Conservation (phyloP, 441 rosid species). For the Hura crepitans region DNA sequence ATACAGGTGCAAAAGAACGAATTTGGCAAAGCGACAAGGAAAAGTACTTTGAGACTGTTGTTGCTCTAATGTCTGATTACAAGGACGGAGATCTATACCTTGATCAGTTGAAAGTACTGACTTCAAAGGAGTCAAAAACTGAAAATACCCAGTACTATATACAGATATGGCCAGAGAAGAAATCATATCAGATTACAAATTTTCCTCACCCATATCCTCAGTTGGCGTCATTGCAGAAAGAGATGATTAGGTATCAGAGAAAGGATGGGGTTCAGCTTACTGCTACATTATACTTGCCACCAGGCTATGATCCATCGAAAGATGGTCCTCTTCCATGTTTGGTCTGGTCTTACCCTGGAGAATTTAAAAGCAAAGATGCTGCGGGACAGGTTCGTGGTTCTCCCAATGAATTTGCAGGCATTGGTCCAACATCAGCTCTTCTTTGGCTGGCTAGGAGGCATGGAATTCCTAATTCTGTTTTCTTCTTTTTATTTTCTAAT, state of each 20-base stretch:
- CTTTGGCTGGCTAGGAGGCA: constrained; percentile 98
- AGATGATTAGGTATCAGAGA: constrained; percentile 92
- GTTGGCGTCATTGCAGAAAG: constrained; percentile 87
- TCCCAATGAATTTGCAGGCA: constrained; percentile 93
- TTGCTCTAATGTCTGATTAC: constrained; percentile 89
- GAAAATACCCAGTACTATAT: constrained; percentile 86
- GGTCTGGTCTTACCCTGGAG: constrained; percentile 97
- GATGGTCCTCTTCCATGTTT: constrained; percentile 95
- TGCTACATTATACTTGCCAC: constrained; percentile 91
- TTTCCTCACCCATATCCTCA: constrained; percentile 98
- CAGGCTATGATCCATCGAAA: constrained; percentile 76
- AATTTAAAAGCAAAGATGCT: constrained; percentile 97
- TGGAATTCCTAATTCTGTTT: constrained; percentile 20
- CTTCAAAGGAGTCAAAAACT: constrained; percentile 89
- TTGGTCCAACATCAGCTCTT: constrained; percentile 89
- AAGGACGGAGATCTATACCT: constrained; percentile 64
- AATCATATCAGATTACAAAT: constrained; percentile 64
- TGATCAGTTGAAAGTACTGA: constrained; percentile 70
- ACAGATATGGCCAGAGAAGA: constrained; percentile 82
- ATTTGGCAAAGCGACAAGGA: constrained; percentile 97
- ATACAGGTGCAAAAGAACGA: constrained; percentile 83
- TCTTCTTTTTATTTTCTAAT: constrained; percentile 13
- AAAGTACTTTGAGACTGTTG: constrained; percentile 77
- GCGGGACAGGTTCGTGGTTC: constrained; percentile 99
- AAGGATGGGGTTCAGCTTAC: constrained; percentile 95